Evolutionary conservation across 139 green algal species (phyloP), one percentile per base, ranked within the genome.

Genomic region (Ettlia oleoabundans): DNA sequence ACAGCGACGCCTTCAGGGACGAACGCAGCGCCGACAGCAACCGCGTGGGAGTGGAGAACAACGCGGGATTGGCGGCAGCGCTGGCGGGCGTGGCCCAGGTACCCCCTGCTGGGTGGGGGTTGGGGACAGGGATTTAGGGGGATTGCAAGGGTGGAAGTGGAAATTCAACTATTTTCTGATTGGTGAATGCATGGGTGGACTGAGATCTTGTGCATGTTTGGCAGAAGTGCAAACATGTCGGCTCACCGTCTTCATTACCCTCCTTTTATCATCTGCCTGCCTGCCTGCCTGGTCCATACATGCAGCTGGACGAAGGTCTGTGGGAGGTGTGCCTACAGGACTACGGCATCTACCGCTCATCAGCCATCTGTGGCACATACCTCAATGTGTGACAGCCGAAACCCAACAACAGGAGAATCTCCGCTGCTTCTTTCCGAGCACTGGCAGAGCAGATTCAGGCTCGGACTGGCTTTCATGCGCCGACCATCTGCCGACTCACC

Each of bases 1-100:
- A 70, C 43, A 83, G 63, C 30, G 89, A 93, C 82, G 75, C 78
- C 62, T 93, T 89, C 70, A 42, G 82, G 52, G 88, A 92, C 69
- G 75, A 80, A 35, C 80, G 86, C 32, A 75, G 58, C 32, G 61
- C 73, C 18, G 87, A 90, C 68, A 61, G 70, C 75, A 86, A 67
- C 28, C 68, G 78, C 28, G 81, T 90, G 22, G 76, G 73, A 35
- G 75, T 91, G 22, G 88, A 93, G 47, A 89, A 88, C 78, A 92
- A 93, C 43, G 90, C 90, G 40, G 88, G 88, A 19, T 64, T 87
- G 53, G 75, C 82, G 37, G 82, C 52, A 24, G 63, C 76, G 42
- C 61, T 83, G 37, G 77, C 77, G 2, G 47, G 77, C 47, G 66
- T 55, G 3, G 52, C 9, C 1, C 55, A 73, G 55, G 76, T 35